phyloP scores from a whole-genome alignment of 257 asterid genomes.

The Petrea volubilis region DNA sequence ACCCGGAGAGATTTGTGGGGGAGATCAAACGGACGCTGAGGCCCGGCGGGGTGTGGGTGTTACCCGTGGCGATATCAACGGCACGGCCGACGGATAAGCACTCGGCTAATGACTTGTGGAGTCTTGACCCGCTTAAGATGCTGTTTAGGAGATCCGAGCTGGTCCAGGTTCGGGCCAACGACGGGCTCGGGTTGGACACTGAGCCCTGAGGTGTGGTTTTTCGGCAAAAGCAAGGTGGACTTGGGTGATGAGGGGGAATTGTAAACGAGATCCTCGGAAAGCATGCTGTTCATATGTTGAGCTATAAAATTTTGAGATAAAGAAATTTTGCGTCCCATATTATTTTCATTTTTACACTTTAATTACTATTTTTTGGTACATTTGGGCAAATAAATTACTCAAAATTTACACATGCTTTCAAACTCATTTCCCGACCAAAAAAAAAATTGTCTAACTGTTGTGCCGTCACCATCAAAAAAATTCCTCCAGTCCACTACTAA shows the following conservation, averaged over 20 bases:
- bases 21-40: conserved; percentile 81
- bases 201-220: conserved; percentile 76
- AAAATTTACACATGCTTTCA: too few relatives aligned
- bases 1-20: conserved; percentile 58
- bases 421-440: too few relatives aligned
- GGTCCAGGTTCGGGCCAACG: conserved; percentile 49
- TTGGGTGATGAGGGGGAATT: background rate
- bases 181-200: conserved; percentile 80
- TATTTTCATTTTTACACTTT: too few relatives aligned
- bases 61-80: conserved; percentile 62
- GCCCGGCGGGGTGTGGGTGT: conserved; percentile 59
- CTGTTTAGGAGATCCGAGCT: conserved; percentile 55
- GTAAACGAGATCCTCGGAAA: too few relatives aligned
- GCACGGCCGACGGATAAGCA: conserved; percentile 65
- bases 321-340: too few relatives aligned
- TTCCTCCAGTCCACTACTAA: too few relatives aligned
- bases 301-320: too few relatives aligned
- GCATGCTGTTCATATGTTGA: too few relatives aligned
- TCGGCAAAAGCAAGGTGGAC: conserved; percentile 31
- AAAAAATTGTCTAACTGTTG: too few relatives aligned
- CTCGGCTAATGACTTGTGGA: conserved; percentile 73
- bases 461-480: too few relatives aligned
- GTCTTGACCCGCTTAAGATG: conserved; percentile 65
- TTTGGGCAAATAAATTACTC: too few relatives aligned
- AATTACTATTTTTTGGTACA: too few relatives aligned